A percentile compares a stretch with the other conserved stretches of the same genome.
These are phyloP conservation scores for Xylariaceae sp. DNA, from an alignment of 2,329 filamentous ascomycete genomes.

Conservation along the genomic window DNA sequence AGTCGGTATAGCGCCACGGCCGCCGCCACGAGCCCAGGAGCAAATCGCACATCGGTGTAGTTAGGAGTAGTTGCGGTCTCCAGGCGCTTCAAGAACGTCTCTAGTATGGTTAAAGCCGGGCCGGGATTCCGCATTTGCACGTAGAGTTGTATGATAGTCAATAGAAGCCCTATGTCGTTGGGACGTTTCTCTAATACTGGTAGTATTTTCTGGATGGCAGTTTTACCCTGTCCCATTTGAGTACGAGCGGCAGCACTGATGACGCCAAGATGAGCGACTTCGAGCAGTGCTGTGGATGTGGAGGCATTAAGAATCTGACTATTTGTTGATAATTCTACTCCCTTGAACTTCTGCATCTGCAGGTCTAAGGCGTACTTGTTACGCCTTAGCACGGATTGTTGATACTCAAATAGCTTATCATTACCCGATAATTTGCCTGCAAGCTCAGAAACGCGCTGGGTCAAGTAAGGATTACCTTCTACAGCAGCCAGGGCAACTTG, in stretches of 20 bases:
- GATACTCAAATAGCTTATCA: slow-evolving; percentile 76
- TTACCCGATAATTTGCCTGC: slow-evolving; percentile 59
- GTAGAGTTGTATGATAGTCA: slow-evolving; percentile 85
- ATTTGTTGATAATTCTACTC: slow-evolving; percentile 60
- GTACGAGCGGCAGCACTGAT: slow-evolving; percentile 76
- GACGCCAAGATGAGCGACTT: slow-evolving; percentile 53
- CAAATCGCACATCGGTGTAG: slow-evolving; percentile 75
- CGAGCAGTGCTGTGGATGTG: slow-evolving; percentile 40
- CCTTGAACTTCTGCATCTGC: slow-evolving; percentile 70
- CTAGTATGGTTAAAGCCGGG: slow-evolving; percentile 76
- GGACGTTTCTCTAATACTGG: slow-evolving; percentile 76
- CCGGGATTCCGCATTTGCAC: slow-evolving; percentile 73
- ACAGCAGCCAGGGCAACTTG: slow-evolving; percentile 50
- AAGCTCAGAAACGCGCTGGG: slow-evolving; percentile 66
- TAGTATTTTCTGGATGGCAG: slow-evolving; percentile 72
- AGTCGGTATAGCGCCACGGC: slow-evolving; percentile 79
- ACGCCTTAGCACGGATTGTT: slow-evolving; percentile 64
- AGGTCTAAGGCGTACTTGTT: slow-evolving; percentile 72
- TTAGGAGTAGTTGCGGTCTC: slow-evolving; percentile 65
- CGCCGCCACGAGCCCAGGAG: slow-evolving; percentile 83
- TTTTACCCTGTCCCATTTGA: slow-evolving; percentile 67
- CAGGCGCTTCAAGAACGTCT: slow-evolving; percentile 75
- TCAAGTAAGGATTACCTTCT: slow-evolving; percentile 69
- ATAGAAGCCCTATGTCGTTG: slow-evolving; percentile 77
- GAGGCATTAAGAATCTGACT: slow-evolving; percentile 45